Base-by-base conservation (phyloP, 805 yeast genomes). In the Sugiyamaella smithiae region DNA sequence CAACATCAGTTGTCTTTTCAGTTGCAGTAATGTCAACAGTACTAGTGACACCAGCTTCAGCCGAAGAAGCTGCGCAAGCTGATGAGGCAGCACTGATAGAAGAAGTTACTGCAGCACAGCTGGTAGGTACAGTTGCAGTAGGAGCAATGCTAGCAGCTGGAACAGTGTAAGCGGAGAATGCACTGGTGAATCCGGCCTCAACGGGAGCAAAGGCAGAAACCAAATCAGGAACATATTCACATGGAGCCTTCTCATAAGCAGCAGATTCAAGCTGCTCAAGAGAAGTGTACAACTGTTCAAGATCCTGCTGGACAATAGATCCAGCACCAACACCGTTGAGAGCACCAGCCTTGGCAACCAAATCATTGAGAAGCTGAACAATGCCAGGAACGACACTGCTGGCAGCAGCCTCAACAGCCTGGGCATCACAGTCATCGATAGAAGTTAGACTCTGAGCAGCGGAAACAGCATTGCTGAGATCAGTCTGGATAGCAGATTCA, bases 341-440 rank as follows among this genome's bases (percentile, higher is more conserved):
- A 52, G 53, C 65, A 33, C 43, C 26, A 20, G 58, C 58, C 59
- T 60, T 59, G 43, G 25, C 17, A 22, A 44, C 45, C 20, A 63
- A 53, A 25, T 53, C 55, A 35, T 33, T 28, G 32, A 62, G 54
- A 16, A 63, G 57, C 19, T 35, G 23, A 9, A 42, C 36, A 32
- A 61, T 48, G 17, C 56, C 49, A 17, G 50, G 9, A 26, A 43
- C 52, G 28, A 55, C 29, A 28, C 48, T 40, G 40, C 54, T 50
- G 16, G 36, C 43, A 38, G 31, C 53, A 19, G 52, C 14, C 9
- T 51, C 26, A 22, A 48, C 29, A 36, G 49, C 29, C 11, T 23
- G 43, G 14, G 46, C 53, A 31, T 42, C 51, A 23, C 28, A 29
- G 12, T 51, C 55, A 23, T 29, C 43, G 20, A 16, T 28, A 25